These are phyloP conservation scores for Lichina pygmaea DNA, from an alignment of 495 filamentous ascomycete genomes.

Conservation along the genomic window DNA sequence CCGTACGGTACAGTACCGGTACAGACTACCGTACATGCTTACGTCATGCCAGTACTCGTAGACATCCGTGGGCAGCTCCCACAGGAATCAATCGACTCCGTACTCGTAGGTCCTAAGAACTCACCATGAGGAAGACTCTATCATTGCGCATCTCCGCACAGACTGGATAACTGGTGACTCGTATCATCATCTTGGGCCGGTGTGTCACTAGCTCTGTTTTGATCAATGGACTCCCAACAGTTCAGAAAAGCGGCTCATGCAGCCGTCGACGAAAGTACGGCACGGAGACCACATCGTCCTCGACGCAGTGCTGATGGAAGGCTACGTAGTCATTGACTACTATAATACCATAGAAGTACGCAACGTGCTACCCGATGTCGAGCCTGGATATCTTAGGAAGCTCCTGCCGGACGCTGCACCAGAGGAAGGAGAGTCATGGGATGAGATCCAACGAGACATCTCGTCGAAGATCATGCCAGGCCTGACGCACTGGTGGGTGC, in stretches of 20 bases:
- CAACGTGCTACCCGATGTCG: slow-evolving; percentile 47
- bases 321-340: slow-evolving; percentile 43
- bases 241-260: slow-evolving; percentile 62
- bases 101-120: too few relatives aligned
- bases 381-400: slow-evolving; percentile 66
- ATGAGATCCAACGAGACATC: slow-evolving; percentile 59
- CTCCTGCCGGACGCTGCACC: slow-evolving; percentile 54
- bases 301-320: slow-evolving; percentile 1
- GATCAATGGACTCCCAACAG: slow-evolving; percentile 50
- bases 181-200: too few relatives aligned
- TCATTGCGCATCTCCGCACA: too few relatives aligned
- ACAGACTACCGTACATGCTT: too few relatives aligned
- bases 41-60: too few relatives aligned
- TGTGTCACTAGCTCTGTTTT: too few relatives aligned
- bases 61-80: too few relatives aligned
- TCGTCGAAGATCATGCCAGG: slow-evolving; percentile 78
- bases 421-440: slow-evolving; percentile 47
- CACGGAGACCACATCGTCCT: neutral
- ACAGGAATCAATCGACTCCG: too few relatives aligned
- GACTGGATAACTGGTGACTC: too few relatives aligned
- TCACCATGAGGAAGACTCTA: too few relatives aligned
- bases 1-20: too few relatives aligned
- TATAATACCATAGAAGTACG: slow-evolving; percentile 47
- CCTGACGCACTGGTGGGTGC: slow-evolving; percentile 62
- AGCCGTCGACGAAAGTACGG: slow-evolving; percentile 63